phyloP scores from a whole-genome alignment of 257 asterid genomes.

The Sherardia arvensis region DNA sequence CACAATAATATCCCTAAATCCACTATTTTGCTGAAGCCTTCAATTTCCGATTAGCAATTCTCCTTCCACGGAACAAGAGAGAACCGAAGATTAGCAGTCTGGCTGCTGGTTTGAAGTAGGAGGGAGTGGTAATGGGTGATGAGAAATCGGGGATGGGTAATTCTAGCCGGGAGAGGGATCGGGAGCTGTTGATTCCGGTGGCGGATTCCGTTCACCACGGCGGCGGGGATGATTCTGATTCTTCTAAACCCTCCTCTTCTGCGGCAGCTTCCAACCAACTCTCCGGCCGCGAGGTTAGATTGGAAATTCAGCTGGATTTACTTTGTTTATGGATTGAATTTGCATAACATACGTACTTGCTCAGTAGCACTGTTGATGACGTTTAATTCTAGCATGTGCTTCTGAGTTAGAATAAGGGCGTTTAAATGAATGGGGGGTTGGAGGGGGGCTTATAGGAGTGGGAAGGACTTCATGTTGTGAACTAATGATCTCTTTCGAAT shows the following conservation, averaged over 20 bases:
- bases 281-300: constrained; percentile 70
- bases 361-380: neutral
- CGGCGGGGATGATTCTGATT: constrained; percentile 18
- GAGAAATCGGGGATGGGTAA: constrained; percentile 53
- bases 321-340: neutral
- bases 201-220: constrained; percentile 38
- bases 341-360: neutral
- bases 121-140: constrained; percentile 45
- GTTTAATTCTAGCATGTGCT: neutral
- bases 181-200: constrained; percentile 87
- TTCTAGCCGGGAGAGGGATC: constrained; percentile 67
- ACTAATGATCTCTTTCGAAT: neutral
- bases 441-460: neutral
- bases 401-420: neutral
- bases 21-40: neutral
- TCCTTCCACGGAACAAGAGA: neutral
- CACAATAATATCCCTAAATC: neutral
- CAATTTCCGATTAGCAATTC: neutral
- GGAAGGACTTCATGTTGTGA: neutral
- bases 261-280: constrained; percentile 51
- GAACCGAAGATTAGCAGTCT: neutral
- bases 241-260: constrained; percentile 45
- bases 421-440: neutral
- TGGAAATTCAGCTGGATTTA: neutral
- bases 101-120: constrained; percentile 2